Evolutionary conservation across 768 basidiomycete genomes (phyloP), one percentile per base, ranked within the genome.

Genomic region (Nidularia pulvinata): DNA sequence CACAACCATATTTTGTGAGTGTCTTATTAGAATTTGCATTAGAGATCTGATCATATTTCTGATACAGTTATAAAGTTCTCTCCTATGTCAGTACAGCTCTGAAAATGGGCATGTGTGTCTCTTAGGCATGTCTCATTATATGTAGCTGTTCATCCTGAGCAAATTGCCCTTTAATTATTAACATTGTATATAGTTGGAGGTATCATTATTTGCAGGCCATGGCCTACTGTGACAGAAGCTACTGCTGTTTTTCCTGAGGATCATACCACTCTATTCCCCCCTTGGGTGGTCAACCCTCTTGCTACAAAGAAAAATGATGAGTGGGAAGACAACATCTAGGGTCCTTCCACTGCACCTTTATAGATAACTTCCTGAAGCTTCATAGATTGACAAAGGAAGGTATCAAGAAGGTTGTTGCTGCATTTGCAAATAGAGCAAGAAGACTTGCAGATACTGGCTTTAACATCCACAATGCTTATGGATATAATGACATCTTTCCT

Each of bases 71-170:
- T n/a, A n/a, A n/a, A n/a, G n/a, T n/a, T n/a, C n/a, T n/a, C n/a
- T n/a, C n/a, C n/a, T n/a, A n/a, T n/a, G n/a, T n/a, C n/a, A n/a
- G n/a, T n/a, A n/a, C n/a, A n/a, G n/a, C n/a, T n/a, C n/a, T n/a
- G 37, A 82, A 33, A 66, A 84, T 69, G 85, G 84, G 33, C 69
- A 61, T 59, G 43, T 78, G 7, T 79, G 78, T 0, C 63, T 77
- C 16, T 87, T 84, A 84, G 84, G 86, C 56, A 61, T 76, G 55
- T 81, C 81, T 2, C 85, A 86, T 62, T 76, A 89, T 69, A 81
- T n/a, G n/a, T n/a, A 77, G 59, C 79, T 14, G n/a, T 36, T 66
- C 33, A 25, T 61, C 5, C 50, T 61, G 63, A 47, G 54, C 63
- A 64, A 32, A 52, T 55, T 61, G 30, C 4, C 16, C 52, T 55